Evolutionary conservation across 176 grass and related monocot genomes (phyloP), one percentile per base, ranked within the genome.

Genomic region (Hsuehochloa calcarea): DNA sequence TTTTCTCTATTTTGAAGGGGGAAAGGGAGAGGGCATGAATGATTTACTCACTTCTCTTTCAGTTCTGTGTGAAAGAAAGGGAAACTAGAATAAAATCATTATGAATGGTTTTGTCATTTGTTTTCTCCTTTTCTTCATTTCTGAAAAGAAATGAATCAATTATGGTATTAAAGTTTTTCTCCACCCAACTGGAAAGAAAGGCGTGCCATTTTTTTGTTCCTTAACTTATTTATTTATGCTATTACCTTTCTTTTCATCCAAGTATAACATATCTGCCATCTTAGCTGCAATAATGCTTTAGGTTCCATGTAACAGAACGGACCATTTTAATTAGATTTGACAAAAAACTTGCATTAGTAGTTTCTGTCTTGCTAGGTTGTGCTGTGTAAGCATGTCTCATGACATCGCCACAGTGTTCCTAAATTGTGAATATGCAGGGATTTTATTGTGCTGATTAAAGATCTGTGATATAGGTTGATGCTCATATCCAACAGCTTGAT

Each of bases 401-500:
- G 79, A 62, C 87, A 67, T 78, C 12, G 43, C 41, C 45, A 52
- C 6, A 6, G 46, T 66, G 46, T 49, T 72, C 69, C 46, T 92
- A 47, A 81, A 84, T 64, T 80, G 62, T 85, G 68, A 64, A 55
- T 75, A 44, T 47, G 65, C 11, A 2, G 62, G 56, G 50, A 82
- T 86, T 77, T 76, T 45, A 82, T 82, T 85, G 38, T 82, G 72
- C 86, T 89, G 71, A 85, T 86, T 10, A 82, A 55, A 55, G 44
- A 70, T 84, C 54, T 77, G 22, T 86, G 37, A 58, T 87, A 61
- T 85, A 99, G 96, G 96, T 99, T 71, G 96, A 99, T 86, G 96
- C 91, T 68, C 96, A 99, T 71, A 96, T 99, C 68, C 96, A 99
- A 77, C 96, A 99, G 62, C 91, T 99, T 1, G 96, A 99, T 84